A percentile compares a stretch with the other conserved stretches of the same genome.
These are phyloP conservation scores for Kitagawia praeruptora DNA, from an alignment of 129 eudicot genomes.

Conservation along the genomic window DNA sequence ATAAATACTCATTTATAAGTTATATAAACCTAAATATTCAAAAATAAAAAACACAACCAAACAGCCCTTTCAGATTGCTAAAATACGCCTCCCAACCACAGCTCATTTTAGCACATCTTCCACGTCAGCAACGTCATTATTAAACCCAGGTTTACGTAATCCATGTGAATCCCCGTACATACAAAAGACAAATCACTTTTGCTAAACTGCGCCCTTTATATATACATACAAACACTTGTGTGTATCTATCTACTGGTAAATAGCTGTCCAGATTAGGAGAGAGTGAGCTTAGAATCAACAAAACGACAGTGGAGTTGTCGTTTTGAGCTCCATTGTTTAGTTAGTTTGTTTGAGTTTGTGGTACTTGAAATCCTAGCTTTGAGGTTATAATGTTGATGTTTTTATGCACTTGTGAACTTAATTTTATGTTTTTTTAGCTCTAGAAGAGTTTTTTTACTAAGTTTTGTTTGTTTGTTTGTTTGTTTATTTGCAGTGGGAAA, in stretches of 20 bases:
- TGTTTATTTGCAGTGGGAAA: constrained; percentile 3
- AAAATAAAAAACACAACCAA: constrained; percentile 4
- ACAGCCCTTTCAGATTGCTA: neutral
- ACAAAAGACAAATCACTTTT: constrained; percentile 6
- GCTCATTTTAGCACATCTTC: neutral
- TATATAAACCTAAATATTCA: too few species aligned
- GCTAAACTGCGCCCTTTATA: constrained; percentile 11
- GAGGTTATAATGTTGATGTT: constrained; percentile 5
- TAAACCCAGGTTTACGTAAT: constrained; percentile 1
- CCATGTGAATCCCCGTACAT: constrained; percentile 7
- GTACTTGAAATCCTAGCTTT: constrained; percentile 6
- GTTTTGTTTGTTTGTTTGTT: constrained; percentile 3
- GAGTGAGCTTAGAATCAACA: neutral
- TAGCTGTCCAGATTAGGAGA: neutral
- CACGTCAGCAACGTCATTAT: neutral
- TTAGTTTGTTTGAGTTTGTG: neutral
- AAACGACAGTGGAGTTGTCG: neutral
- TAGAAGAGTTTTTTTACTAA: neutral
- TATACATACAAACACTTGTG: neutral
- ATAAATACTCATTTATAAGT: too few species aligned
- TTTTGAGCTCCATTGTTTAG: neutral
- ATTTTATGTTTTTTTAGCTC: neutral
- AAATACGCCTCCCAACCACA: constrained; percentile 2
- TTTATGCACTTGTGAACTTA: neutral
- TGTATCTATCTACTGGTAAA: neutral